phyloP scores from a whole-genome alignment of 164 flowering plant species.

The Stephania yunnanensis region DNA sequence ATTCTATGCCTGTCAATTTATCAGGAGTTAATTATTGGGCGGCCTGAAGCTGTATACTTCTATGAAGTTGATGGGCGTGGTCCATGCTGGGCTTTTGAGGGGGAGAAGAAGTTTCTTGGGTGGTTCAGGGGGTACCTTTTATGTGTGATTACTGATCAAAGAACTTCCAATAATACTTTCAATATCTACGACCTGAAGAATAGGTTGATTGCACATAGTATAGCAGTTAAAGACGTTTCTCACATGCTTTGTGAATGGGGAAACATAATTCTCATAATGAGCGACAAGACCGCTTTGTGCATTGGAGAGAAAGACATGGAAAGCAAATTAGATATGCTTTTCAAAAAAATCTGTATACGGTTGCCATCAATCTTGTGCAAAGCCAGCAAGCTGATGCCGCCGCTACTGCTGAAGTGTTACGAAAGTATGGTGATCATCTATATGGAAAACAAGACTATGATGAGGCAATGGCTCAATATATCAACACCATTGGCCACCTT shows the following conservation, averaged over 20 bases:
- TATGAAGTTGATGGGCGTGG: conserved; percentile 99
- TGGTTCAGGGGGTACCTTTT: conserved; percentile 98
- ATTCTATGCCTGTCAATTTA: conserved; percentile 14
- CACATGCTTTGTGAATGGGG: conserved; percentile 99
- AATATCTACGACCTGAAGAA: conserved; percentile 93
- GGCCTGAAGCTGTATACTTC: conserved; percentile 95
- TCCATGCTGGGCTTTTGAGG: conserved; percentile 99
- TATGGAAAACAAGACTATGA: conserved; percentile 94
- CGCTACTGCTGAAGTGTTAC: conserved; percentile 90
- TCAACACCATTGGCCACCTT: conserved; percentile 86
- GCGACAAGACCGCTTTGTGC: conserved; percentile 67
- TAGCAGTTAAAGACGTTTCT: conserved; percentile 71
- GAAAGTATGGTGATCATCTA: conserved; percentile 96
- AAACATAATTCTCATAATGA: conserved; percentile 74
- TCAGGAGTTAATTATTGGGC: conserved; percentile 88
- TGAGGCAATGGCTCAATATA: conserved; percentile 95
- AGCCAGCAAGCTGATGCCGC: conserved; percentile 99
- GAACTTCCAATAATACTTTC: conserved; percentile 64
- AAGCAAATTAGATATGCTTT: conserved; percentile 98
- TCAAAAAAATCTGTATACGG: conserved; percentile 90
- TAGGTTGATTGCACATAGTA: conserved; percentile 82
- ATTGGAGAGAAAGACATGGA: conserved; percentile 98
- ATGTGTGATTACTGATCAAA: conserved; percentile 82
- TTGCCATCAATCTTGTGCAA: conserved; percentile 94
- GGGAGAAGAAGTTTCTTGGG: conserved; percentile 86